phyloP scores from a whole-genome alignment of 225 moss, liverwort and hornwort species.

The Marchantia polymorpha region DNA sequence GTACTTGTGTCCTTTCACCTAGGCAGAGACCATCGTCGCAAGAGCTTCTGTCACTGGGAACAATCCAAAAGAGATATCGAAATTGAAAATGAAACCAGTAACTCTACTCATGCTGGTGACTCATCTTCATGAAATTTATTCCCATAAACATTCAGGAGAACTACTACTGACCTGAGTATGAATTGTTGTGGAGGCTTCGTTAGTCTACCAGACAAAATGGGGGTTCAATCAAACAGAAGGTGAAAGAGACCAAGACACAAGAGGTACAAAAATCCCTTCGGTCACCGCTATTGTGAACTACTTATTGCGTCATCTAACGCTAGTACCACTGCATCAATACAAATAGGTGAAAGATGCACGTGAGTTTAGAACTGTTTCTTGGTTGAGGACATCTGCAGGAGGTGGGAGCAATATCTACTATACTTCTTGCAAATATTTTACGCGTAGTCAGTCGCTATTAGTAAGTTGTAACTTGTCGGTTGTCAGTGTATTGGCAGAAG shows the following conservation, averaged over 20 bases:
- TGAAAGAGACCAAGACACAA: conserved; percentile 32
- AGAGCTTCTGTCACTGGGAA: too few species aligned
- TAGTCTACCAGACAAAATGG: conserved; percentile 23
- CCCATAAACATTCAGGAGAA: background rate
- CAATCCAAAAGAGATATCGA: too few species aligned
- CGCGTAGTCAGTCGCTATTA: too few species aligned
- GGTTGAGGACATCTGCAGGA: background rate
- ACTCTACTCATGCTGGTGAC: too few species aligned
- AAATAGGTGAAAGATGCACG: background rate
- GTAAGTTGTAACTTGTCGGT: background rate
- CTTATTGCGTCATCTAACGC: background rate
- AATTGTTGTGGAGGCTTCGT: background rate
- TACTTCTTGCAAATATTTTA: too few species aligned
- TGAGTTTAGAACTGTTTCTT: background rate
- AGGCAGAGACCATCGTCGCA: too few species aligned
- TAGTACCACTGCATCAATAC: background rate
- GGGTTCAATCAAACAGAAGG: conserved; percentile 21
- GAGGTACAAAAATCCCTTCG: conserved; percentile 19
- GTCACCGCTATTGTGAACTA: background rate
- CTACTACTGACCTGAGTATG: background rate
- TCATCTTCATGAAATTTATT: too few species aligned
- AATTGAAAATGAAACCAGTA: too few species aligned
- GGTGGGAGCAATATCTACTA: background rate
- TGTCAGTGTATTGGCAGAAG: conserved; percentile 41
- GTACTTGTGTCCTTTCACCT: too few species aligned